Conservation (phyloP, 2,329 filamentous ascomycete genomes). For the Dactylellina haptotyla region DNA sequence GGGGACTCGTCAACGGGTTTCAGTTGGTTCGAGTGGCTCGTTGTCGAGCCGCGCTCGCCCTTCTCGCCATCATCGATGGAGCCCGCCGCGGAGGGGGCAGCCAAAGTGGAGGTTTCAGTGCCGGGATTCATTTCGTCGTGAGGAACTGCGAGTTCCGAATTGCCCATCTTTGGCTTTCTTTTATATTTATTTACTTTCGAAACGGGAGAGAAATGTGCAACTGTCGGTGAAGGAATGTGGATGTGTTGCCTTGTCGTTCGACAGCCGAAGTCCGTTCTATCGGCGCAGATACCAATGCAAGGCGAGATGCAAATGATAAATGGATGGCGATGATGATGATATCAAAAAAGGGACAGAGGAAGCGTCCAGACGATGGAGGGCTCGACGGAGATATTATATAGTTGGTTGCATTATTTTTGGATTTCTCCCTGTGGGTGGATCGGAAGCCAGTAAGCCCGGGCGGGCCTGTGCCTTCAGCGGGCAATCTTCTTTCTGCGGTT, state of each 20-base stretch:
- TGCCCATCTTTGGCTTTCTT: conserved; percentile 20
- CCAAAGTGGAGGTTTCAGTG: conserved; percentile 50
- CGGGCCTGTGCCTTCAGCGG: too few species aligned
- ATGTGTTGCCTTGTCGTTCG: too few species aligned
- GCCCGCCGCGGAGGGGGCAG: conserved; percentile 33
- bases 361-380: too few species aligned
- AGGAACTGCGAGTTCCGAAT: conserved; percentile 38
- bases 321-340: not conserved
- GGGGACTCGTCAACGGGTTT: conserved; percentile 40
- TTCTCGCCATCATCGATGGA: conserved; percentile 49
- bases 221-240: too few species aligned
- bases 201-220: too few species aligned
- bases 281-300: too few species aligned
- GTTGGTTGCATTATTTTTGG: too few species aligned
- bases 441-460: too few species aligned
- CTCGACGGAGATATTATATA: conserved; percentile 14
- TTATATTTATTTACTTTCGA: too few species aligned
- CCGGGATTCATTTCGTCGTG: conserved; percentile 48
- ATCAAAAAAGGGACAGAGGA: too few species aligned
- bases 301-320: not conserved
- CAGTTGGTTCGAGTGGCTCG: conserved; percentile 42
- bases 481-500: not conserved
- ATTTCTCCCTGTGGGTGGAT: too few species aligned
- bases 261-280: too few species aligned
- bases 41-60: conserved; percentile 39